phyloP scores from a whole-genome alignment of 140 eudicot species.

The Ambrosia hybrid region DNA sequence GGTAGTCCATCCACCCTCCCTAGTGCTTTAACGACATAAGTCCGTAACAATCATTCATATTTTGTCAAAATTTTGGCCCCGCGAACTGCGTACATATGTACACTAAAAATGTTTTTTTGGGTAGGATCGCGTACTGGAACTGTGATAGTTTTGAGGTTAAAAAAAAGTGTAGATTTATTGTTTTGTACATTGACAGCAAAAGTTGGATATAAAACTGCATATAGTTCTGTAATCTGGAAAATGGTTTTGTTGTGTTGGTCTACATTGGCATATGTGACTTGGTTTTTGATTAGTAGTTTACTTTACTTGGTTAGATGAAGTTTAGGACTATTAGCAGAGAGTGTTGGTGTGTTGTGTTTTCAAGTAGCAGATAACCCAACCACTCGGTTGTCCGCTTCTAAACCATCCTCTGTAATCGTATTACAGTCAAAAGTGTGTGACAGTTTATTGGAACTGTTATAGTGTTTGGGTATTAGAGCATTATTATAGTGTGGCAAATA shows the following conservation, averaged over 20 bases:
- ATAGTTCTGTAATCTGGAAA: slow-evolving; percentile 18
- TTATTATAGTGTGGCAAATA: too few species aligned
- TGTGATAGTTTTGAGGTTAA: slow-evolving; percentile 18
- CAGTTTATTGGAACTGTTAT: too few species aligned
- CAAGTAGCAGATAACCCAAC: too few species aligned
- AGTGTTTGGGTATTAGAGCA: too few species aligned
- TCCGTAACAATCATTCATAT: neutral
- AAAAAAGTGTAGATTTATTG: slow-evolving; percentile 10
- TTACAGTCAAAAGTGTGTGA: too few species aligned
- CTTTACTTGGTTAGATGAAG: too few species aligned
- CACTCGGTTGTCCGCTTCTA: too few species aligned
- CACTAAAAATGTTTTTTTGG: slow-evolving; percentile 13
- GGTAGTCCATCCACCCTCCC: slow-evolving; percentile 58
- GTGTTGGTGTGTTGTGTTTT: too few species aligned
- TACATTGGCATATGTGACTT: neutral
- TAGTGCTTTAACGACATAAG: slow-evolving; percentile 49
- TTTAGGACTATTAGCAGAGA: too few species aligned
- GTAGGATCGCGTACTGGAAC: neutral
- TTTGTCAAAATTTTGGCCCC: slow-evolving; percentile 5
- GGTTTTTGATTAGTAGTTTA: neutral
- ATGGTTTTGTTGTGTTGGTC: neutral
- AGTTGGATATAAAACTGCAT: slow-evolving; percentile 9
- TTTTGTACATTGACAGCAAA: slow-evolving; percentile 13
- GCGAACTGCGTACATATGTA: slow-evolving; percentile 17
- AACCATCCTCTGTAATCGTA: too few species aligned